phyloP scores from a whole-genome alignment of 176 grass and related monocot species.

The Puccinellia tenuiflora region DNA sequence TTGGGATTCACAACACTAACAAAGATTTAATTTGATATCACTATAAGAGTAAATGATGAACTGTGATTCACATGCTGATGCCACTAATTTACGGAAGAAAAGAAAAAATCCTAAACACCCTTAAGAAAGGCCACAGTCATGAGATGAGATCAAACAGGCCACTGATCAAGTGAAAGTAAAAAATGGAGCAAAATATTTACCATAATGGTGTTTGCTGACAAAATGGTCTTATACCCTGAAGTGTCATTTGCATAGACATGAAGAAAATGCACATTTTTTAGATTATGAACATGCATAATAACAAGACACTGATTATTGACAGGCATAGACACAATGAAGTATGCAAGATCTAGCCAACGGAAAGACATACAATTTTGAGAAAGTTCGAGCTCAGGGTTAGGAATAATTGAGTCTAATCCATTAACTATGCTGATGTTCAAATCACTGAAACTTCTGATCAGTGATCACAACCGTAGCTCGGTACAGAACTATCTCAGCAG shows the following conservation, averaged over 20 bases:
- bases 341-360: background rate
- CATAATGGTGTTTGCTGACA: background rate
- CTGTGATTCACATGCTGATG: background rate
- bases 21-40: background rate
- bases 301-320: background rate
- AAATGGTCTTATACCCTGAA: background rate
- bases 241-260: background rate
- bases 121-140: background rate
- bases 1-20: background rate
- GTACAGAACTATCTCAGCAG: too few relatives aligned
- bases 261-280: background rate
- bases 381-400: background rate
- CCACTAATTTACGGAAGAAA: background rate
- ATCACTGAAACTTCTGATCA: background rate
- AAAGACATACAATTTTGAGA: background rate
- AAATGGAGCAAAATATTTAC: background rate
- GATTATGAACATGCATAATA: constrained; percentile 10
- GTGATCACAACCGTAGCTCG: background rate
- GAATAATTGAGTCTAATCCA: background rate
- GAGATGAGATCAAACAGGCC: background rate
- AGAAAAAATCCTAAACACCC: background rate
- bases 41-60: background rate
- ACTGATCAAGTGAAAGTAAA: background rate
- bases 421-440: constrained; percentile 1
- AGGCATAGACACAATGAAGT: background rate